These are phyloP conservation scores for Acorus calamus DNA, from an alignment of 106 monocot genomes.

Conservation along the genomic window DNA sequence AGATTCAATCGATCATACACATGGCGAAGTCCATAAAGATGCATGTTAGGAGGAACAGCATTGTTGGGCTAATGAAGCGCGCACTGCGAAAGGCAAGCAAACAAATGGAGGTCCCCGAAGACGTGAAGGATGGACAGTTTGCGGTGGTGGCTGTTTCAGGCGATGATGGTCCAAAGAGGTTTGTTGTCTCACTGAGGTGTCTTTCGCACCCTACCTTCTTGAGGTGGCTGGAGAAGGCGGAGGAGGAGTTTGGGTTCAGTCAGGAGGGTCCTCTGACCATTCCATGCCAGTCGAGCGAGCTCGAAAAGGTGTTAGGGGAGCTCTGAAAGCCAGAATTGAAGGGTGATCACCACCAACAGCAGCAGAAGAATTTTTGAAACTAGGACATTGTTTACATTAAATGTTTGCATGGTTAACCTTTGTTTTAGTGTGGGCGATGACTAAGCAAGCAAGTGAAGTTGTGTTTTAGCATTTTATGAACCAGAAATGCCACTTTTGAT, in stretches of 20 bases:
- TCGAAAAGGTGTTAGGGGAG: conserved; percentile 25
- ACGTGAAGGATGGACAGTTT: conserved; percentile 34
- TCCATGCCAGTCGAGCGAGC: conserved; percentile 21
- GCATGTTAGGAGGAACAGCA: conserved; percentile 20
- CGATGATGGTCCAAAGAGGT: conserved; percentile 20
- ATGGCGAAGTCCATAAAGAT: too few relatives aligned
- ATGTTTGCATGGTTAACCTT: too few relatives aligned
- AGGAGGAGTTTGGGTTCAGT: conserved; percentile 39
- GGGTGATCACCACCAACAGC: too few relatives aligned
- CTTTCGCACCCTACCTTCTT: conserved; percentile 34
- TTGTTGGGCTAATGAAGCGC: conserved; percentile 15
- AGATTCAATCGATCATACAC: too few relatives aligned
- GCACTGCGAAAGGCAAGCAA: conserved; percentile 9
- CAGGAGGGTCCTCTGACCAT: conserved; percentile 32
- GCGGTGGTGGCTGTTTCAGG: conserved; percentile 20
- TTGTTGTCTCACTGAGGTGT: conserved; percentile 27
- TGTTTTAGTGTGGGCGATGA: too few relatives aligned
- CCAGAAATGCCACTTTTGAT: too few relatives aligned
- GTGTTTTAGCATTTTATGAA: too few relatives aligned
- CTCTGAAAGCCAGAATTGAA: conserved; percentile 7
- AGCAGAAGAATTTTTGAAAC: too few relatives aligned
- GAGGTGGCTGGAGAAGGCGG: conserved; percentile 27
- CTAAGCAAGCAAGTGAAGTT: too few relatives aligned
- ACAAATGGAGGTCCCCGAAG: conserved; percentile 7
- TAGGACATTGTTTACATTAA: too few relatives aligned